A percentile compares a stretch with the other conserved stretches of the same genome.
These are phyloP conservation scores for Ceratocystis alfenasii DNA, from an alignment of 2,329 filamentous ascomycete genomes.

Conservation along the genomic window DNA sequence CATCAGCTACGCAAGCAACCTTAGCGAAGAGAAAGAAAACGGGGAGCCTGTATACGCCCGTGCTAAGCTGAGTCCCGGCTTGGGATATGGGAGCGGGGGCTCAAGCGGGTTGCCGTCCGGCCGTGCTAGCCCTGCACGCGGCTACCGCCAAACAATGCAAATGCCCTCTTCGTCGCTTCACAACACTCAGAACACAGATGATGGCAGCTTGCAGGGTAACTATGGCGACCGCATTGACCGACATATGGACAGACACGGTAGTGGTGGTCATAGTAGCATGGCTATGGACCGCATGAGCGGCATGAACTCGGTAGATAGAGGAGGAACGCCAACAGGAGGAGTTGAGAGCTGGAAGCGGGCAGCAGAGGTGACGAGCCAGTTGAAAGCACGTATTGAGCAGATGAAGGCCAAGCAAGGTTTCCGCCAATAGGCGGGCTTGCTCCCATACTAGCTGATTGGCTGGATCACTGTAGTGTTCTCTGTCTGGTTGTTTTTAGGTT, in stretches of 20 bases:
- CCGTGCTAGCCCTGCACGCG: conserved; percentile 47
- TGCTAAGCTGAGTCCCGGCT: conserved; percentile 44
- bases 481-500: neutral
- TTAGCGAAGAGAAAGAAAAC: conserved; percentile 71
- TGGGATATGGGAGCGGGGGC: conserved; percentile 31
- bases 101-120: conserved; percentile 38
- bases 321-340: conserved; percentile 29
- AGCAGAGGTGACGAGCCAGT: conserved; percentile 90
- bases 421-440: conserved; percentile 11
- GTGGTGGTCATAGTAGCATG: conserved; percentile 4
- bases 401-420: conserved; percentile 59
- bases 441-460: neutral
- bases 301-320: conserved; percentile 4
- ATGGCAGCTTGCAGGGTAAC: conserved; percentile 17
- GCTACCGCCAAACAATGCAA: conserved; percentile 34
- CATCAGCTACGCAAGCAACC: conserved; percentile 51
- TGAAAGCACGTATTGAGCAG: conserved; percentile 95
- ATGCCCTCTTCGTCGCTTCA: conserved; percentile 18
- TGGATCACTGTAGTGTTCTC: neutral
- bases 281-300: conserved; percentile 14
- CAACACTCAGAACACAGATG: conserved; percentile 16
- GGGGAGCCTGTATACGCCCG: conserved; percentile 39
- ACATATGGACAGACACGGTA: neutral
- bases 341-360: conserved; percentile 94
- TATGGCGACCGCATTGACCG: conserved; percentile 13